Percentiles rank a stretch among this genome's conserved stretches.
Conservation (phyloP, 148 eudicot species). For the Pouteria glomerata region DNA sequence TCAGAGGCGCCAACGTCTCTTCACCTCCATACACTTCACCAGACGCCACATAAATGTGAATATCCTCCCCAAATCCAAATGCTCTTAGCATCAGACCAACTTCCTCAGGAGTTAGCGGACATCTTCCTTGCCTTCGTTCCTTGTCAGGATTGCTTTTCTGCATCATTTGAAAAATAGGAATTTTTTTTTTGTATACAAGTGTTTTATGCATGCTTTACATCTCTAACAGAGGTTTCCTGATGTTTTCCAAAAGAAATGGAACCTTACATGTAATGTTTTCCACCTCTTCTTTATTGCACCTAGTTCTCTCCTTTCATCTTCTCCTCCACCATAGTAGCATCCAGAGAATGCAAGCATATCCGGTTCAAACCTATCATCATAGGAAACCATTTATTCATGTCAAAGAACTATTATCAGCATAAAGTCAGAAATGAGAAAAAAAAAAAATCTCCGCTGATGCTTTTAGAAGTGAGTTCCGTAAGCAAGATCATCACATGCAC, state of each 20-base stretch:
- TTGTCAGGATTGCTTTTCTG: constrained; percentile 73
- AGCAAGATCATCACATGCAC: too few relatives aligned
- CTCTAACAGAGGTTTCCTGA: background rate
- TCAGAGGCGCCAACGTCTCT: constrained; percentile 72
- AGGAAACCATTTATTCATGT: background rate
- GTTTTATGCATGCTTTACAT: constrained; percentile 2
- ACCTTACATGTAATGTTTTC: constrained; percentile 79
- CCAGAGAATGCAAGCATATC: constrained; percentile 98
- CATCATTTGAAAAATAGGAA: constrained; percentile 11
- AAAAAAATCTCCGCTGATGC: too few relatives aligned
- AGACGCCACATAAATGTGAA: constrained; percentile 79
- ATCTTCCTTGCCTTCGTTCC: constrained; percentile 79
- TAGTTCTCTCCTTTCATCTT: constrained; percentile 61
- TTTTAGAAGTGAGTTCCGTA: too few relatives aligned
- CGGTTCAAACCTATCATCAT: constrained; percentile 66
- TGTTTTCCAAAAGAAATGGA: background rate
- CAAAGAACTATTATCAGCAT: background rate
- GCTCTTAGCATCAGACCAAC: constrained; percentile 90
- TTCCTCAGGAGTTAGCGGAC: constrained; percentile 86
- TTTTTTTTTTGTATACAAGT: too few relatives aligned
- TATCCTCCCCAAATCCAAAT: constrained; percentile 59
- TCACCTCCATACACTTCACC: constrained; percentile 85
- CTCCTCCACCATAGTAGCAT: constrained; percentile 89
- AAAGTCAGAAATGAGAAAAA: background rate
- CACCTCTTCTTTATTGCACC: constrained; percentile 61